These are phyloP conservation scores for Allium cepa DNA, from an alignment of 106 monocot species.

Conservation along the genomic window DNA sequence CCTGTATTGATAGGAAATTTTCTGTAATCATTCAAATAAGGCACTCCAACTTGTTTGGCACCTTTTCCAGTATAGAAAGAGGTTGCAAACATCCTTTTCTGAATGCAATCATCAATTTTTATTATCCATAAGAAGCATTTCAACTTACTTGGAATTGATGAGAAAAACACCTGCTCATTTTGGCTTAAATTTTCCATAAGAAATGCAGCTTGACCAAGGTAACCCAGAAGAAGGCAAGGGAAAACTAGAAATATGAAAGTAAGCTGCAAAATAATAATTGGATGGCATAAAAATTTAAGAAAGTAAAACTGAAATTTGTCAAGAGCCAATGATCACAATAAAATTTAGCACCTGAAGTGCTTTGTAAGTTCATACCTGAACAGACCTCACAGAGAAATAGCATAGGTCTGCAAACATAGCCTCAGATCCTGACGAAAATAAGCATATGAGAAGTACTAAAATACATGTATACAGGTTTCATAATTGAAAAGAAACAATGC, in stretches of 20 bases:
- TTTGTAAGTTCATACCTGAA: constrained; percentile 52
- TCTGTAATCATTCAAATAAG: too few relatives aligned
- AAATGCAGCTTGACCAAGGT: constrained; percentile 96
- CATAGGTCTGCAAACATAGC: constrained; percentile 99
- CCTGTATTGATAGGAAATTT: too few relatives aligned
- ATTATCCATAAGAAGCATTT: not conserved
- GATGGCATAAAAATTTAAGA: not conserved
- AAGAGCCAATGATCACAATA: not conserved
- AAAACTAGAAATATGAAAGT: constrained; percentile 88
- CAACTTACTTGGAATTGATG: constrained; percentile 79
- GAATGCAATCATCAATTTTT: too few relatives aligned
- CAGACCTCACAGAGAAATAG: constrained; percentile 92
- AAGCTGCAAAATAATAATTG: constrained; percentile 42
- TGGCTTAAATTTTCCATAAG: constrained; percentile 68
- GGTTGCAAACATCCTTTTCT: too few relatives aligned
- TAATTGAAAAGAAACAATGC: not conserved
- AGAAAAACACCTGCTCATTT: constrained; percentile 85
- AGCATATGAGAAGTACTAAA: constrained; percentile 3
- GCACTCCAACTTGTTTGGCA: too few relatives aligned
- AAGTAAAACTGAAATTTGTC: not conserved
- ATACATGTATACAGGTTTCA: not conserved
- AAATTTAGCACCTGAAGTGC: not conserved
- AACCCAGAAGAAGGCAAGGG: constrained; percentile 89
- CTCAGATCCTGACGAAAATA: constrained; percentile 66
- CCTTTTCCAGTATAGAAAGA: too few relatives aligned